A percentile compares a stretch with the other conserved stretches of the same genome.
Evolutionary conservation across 1,284 basidiomycete species (phyloP).

Genomic region (Malassezia nana): DNA sequence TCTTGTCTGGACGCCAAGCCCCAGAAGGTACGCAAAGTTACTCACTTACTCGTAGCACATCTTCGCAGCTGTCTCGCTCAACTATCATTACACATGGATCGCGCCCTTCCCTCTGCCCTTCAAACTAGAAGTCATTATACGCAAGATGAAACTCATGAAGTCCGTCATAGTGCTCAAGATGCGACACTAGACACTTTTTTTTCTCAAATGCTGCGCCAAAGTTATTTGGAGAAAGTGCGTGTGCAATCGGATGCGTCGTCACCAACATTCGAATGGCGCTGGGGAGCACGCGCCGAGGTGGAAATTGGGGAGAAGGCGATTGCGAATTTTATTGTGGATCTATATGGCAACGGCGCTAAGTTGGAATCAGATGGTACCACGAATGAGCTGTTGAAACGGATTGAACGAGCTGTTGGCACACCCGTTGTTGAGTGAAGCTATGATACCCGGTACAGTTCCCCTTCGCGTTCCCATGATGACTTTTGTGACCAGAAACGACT

Average conservation of each 20-base stretch:
- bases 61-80: constrained; percentile 8
- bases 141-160: background rate
- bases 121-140: constrained; percentile 7
- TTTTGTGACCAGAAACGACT: constrained; percentile 15
- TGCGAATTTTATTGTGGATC: constrained; percentile 29
- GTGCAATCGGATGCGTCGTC: constrained; percentile 1
- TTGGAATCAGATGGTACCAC: background rate
- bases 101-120: background rate
- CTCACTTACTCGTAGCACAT: background rate
- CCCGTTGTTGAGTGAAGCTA: constrained; percentile 14
- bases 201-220: constrained; percentile 16
- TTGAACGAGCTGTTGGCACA: constrained; percentile 16
- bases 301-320: constrained; percentile 39
- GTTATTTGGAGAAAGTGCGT: constrained; percentile 34
- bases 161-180: background rate
- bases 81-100: constrained; percentile 9
- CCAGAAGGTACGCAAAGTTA: constrained; percentile 25
- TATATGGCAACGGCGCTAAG: constrained; percentile 20
- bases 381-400: background rate
- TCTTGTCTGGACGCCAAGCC: constrained; percentile 34
- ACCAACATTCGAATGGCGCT: constrained; percentile 30
- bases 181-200: constrained; percentile 22
- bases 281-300: constrained; percentile 38
- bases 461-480: constrained; percentile 24
- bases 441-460: constrained; percentile 15